Conservation (phyloP, 257 asterid species). For the Capsicum rhomboideum region DNA sequence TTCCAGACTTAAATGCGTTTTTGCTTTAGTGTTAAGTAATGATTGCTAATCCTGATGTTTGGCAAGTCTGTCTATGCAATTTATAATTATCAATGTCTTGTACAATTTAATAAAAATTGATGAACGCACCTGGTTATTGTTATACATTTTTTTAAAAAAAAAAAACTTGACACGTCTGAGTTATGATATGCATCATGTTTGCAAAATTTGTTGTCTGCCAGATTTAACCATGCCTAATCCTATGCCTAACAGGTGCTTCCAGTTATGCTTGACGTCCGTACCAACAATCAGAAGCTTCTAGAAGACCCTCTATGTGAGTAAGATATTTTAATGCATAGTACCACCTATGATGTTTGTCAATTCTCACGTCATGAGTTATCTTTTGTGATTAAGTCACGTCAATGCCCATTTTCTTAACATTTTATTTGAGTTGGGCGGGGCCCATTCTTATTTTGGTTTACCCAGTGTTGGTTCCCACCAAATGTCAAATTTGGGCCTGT, state of each 20-base stretch:
- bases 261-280: constrained; percentile 98
- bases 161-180: neutral
- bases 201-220: neutral
- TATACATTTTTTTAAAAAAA: neutral
- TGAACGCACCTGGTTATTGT: neutral
- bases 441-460: neutral
- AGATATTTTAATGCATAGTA: neutral
- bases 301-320: constrained; percentile 92
- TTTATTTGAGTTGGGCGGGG: neutral
- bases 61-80: neutral
- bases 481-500: neutral
- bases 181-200: neutral
- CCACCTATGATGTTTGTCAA: neutral
- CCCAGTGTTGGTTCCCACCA: neutral
- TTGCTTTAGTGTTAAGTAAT: neutral
- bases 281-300: constrained; percentile 90
- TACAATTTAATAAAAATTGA: neutral
- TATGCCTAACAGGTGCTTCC: constrained; percentile 68
- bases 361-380: neutral
- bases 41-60: neutral
- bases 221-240: constrained; percentile 10
- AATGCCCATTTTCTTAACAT: neutral
- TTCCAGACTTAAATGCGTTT: neutral
- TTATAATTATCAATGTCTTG: neutral
- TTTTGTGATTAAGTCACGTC: neutral